These are phyloP conservation scores for Leccinum sublutescens DNA, from an alignment of 768 basidiomycete genomes.

Conservation along the genomic window DNA sequence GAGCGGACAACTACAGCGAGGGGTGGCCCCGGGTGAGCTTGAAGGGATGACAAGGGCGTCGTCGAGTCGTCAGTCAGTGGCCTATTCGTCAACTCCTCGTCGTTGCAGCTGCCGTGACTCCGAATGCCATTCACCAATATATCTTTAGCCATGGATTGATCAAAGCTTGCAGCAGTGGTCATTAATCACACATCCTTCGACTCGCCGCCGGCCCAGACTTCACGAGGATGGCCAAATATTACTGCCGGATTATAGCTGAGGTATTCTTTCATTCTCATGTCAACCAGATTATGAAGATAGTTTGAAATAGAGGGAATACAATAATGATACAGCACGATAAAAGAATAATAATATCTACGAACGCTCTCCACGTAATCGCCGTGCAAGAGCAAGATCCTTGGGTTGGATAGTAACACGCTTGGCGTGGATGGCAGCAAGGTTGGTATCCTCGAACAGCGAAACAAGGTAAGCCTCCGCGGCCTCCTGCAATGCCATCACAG, in stretches of 20 bases:
- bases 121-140: too few relatives aligned
- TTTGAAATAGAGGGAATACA: constrained; percentile 6
- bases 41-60: too few relatives aligned
- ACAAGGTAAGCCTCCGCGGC: neutral
- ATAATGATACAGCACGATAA: constrained; percentile 16
- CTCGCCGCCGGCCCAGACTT: too few relatives aligned
- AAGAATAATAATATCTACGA: constrained; percentile 39
- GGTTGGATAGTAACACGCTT: constrained; percentile 1
- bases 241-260: neutral
- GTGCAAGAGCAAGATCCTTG: constrained; percentile 17
- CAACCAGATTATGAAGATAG: neutral
- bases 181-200: too few relatives aligned
- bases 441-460: neutral
- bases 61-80: too few relatives aligned
- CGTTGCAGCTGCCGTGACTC: too few relatives aligned
- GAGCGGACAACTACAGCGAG: too few relatives aligned
- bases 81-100: too few relatives aligned
- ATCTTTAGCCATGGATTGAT: too few relatives aligned
- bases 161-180: too few relatives aligned
- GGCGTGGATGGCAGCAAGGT: neutral
- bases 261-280: neutral
- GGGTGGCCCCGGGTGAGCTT: too few relatives aligned
- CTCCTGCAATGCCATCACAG: constrained; percentile 76
- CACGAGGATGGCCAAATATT: too few relatives aligned
- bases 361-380: constrained; percentile 75